Base-by-base conservation (phyloP, 306 rosid genomes). In the Rosa rugosa region DNA sequence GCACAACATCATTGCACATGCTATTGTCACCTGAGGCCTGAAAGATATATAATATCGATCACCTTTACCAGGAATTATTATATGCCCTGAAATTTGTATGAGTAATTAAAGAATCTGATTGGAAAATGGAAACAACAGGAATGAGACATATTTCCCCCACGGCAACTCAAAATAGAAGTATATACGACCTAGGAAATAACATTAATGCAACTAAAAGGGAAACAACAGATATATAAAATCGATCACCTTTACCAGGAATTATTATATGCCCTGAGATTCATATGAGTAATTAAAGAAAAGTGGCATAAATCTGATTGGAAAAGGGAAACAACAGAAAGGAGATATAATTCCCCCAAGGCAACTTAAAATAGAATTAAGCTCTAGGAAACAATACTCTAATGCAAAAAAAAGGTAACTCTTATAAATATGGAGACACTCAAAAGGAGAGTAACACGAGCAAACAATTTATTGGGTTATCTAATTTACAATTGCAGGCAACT, bases 1-100 rank as follows among this genome's bases (percentile, higher is more conserved):
- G 85, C 91, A 87, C 76, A 87, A 57, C 87, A 87, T 44, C 80
- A 87, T 87, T 31, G 85, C 89, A 72, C 85, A 75, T 20, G 91
- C 85, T 80, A 87, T 85, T 60, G 87, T 87, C 77, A 85, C 75
- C 81, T 87, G 91, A 72, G 91, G 88, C 85, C 91, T 87, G 89
- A 69, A 83, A 62, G 56, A 50, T 47, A 80, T n/a, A 81, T 49
- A 79, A 23, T 70, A 77, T 69, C 65, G 56, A 79, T 73, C 75
- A 53, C 73, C 65, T 82, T 59, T 41, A 22, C 36, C 47, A 23
- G 17, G 25, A 20, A 49, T 20, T 45, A 46, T 4, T 12, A 79
- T 12, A 41, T 53, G 36, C 46, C 75, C 64, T 5, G 31, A 34
- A 16, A 64, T 20, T 38, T 16, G 18, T 36, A 73, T 36, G 20